Evolutionary conservation across 192 early-diverging fungal species (phyloP).

Genomic region (Coemansia umbellata): DNA sequence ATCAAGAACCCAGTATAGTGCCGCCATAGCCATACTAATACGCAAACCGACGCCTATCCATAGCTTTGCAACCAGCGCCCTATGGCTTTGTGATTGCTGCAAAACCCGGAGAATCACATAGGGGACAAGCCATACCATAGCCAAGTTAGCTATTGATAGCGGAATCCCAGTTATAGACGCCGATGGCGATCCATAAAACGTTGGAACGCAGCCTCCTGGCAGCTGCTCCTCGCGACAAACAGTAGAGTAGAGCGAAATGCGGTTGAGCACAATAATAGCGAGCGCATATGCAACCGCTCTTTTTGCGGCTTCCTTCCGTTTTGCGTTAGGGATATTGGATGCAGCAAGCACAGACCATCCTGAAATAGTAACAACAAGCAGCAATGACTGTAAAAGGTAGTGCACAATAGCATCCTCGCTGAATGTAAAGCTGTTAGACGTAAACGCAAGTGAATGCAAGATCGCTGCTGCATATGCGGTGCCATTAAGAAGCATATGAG

Average conservation of each 20-base stretch:
- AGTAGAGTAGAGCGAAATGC: constrained; percentile 56
- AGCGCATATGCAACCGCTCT: constrained; percentile 46
- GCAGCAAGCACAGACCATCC: background rate
- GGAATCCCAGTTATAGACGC: constrained; percentile 29
- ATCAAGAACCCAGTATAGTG: constrained; percentile 58
- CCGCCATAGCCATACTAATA: constrained; percentile 52
- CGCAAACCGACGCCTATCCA: constrained; percentile 60
- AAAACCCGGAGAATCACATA: constrained; percentile 43
- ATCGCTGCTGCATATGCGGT: constrained; percentile 35
- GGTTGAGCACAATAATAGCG: constrained; percentile 56
- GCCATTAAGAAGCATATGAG: constrained; percentile 5
- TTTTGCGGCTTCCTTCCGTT: constrained; percentile 21
- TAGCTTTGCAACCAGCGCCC: constrained; percentile 45
- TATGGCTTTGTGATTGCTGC: constrained; percentile 51
- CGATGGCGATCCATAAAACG: constrained; percentile 63
- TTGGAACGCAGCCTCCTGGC: constrained; percentile 66
- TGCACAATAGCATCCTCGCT: constrained; percentile 76
- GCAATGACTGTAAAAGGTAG: constrained; percentile 65
- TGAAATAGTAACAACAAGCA: background rate
- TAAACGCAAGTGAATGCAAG: constrained; percentile 62
- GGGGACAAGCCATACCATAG: constrained; percentile 38
- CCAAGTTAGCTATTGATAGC: constrained; percentile 19
- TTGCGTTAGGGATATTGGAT: background rate
- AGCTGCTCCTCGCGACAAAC: constrained; percentile 90
- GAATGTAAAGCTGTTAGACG: constrained; percentile 88